phyloP scores from a whole-genome alignment of 345 rosid species.

The Erodium maritimum region DNA sequence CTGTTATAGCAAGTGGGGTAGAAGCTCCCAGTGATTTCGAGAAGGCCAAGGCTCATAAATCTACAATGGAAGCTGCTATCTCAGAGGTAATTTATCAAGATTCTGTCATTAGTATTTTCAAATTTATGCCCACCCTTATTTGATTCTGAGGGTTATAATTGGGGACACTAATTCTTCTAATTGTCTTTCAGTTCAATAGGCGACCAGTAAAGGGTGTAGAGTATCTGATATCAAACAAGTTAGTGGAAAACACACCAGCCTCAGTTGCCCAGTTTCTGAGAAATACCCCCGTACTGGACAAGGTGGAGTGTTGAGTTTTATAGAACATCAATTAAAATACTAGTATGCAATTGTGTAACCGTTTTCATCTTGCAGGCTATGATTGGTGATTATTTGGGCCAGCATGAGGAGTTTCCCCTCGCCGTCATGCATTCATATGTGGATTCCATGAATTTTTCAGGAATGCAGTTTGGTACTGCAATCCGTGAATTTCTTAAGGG shows the following conservation, averaged over 20 bases:
- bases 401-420: conserved; percentile 91
- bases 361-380: conserved; percentile 46
- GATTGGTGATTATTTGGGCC: conserved; percentile 96
- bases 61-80: conserved; percentile 84
- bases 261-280: conserved; percentile 86
- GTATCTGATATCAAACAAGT: conserved; percentile 61
- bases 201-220: conserved; percentile 66
- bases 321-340: not conserved
- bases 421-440: conserved; percentile 98
- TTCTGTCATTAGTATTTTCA: not conserved
- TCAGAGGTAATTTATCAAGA: conserved; percentile 47
- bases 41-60: conserved; percentile 95
- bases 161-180: conserved; percentile 2
- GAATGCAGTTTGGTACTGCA: conserved; percentile 77
- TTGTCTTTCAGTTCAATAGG: conserved; percentile 76
- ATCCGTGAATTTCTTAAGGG: conserved; percentile 92
- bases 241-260: conserved; percentile 66
- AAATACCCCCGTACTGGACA: conserved; percentile 58
- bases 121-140: not conserved
- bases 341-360: not conserved
- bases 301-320: conserved; percentile 37
- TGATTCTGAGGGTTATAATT: not conserved
- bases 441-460: conserved; percentile 80
- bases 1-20: conserved; percentile 55
- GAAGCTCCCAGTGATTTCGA: conserved; percentile 76